Evolutionary conservation across 108 stramenopile species (phyloP).

Genomic region (Schizochytrium sp.): DNA sequence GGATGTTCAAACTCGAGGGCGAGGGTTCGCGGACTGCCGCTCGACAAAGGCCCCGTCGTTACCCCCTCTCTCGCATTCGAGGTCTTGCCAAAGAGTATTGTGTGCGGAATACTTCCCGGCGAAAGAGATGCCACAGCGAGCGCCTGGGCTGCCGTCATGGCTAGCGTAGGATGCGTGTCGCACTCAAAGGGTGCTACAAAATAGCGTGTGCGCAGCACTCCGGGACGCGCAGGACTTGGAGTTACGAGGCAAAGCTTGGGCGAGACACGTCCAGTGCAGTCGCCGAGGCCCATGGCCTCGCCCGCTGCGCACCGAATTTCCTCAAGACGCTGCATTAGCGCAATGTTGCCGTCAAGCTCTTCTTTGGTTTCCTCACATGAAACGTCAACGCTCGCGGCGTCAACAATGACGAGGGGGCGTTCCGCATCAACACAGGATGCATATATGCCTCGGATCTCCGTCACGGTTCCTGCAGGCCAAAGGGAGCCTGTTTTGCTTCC

Average conservation of each 20-base stretch:
- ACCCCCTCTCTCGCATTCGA: too few species aligned
- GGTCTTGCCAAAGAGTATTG: background rate
- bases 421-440: background rate
- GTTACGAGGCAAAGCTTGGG: background rate
- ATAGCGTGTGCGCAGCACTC: background rate
- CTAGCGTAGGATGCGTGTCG: background rate
- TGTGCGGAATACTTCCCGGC: background rate
- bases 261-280: background rate
- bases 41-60: too few species aligned
- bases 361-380: background rate
- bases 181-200: background rate
- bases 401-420: background rate
- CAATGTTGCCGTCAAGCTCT: background rate
- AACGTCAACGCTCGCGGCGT: background rate
- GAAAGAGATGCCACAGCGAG: background rate
- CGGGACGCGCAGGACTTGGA: background rate
- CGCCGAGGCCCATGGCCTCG: background rate
- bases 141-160: slow-evolving; percentile 12
- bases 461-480: background rate
- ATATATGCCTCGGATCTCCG: background rate
- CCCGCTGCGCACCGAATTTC: background rate
- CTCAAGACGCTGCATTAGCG: background rate
- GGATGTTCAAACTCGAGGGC: background rate
- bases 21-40: background rate
- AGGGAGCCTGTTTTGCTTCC: background rate